Conservation (phyloP, 1,284 basidiomycete genomes). For the Serendipita sp. region DNA sequence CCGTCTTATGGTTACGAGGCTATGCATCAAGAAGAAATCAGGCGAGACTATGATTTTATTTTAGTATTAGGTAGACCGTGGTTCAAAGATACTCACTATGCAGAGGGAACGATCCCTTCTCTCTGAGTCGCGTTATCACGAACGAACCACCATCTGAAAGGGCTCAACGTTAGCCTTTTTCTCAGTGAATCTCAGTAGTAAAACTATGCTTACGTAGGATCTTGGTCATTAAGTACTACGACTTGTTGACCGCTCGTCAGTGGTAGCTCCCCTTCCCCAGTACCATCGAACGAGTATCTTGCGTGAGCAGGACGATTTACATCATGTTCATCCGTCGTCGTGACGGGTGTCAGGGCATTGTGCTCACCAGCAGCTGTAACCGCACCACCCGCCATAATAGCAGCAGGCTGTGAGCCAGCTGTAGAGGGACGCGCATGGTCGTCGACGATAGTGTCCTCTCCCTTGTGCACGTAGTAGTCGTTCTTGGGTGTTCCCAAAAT, state of each 20-base stretch:
- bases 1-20: neutral
- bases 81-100: conserved; percentile 32
- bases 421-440: neutral
- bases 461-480: conserved; percentile 32
- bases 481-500: conserved; percentile 43
- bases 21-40: neutral
- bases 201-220: conserved; percentile 50
- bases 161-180: conserved; percentile 13
- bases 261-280: conserved; percentile 60
- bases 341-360: conserved; percentile 19
- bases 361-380: conserved; percentile 10
- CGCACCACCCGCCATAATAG: conserved; percentile 17
- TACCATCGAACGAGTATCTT: conserved; percentile 64
- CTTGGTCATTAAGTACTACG: conserved; percentile 62
- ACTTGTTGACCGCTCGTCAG: conserved; percentile 58
- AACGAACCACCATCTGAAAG: conserved; percentile 78
- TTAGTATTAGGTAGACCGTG: neutral
- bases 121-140: conserved; percentile 60
- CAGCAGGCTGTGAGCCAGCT: conserved; percentile 23
- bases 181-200: conserved; percentile 10
- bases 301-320: conserved; percentile 55
- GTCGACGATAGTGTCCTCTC: conserved; percentile 34
- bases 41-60: neutral
- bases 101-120: conserved; percentile 79
- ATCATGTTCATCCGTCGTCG: conserved; percentile 46